A percentile compares a stretch with the other conserved stretches of the same genome.
Conservation (phyloP, 306 rosid genomes). For the Lathyrus aphaca region DNA sequence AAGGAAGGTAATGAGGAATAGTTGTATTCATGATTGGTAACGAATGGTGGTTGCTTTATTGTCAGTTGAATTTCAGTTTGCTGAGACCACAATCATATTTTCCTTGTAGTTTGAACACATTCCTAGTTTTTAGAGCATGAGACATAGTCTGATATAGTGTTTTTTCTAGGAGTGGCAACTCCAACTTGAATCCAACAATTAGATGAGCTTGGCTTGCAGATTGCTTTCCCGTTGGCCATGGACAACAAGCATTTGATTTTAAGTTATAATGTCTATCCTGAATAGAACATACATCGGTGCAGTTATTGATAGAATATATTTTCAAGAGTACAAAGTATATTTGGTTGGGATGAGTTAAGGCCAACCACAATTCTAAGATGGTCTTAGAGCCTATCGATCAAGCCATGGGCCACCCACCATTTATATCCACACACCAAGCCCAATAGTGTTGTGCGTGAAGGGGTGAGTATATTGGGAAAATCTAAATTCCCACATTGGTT, state of each 20-base stretch:
- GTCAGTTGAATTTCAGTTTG: conserved; percentile 21
- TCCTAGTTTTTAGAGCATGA: conserved; percentile 14
- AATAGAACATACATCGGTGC: background rate
- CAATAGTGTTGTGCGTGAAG: too few species aligned
- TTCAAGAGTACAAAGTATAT: background rate
- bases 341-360: too few species aligned
- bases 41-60: conserved; percentile 24
- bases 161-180: conserved; percentile 16
- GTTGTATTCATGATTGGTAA: conserved; percentile 35
- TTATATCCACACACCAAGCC: too few species aligned
- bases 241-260: background rate
- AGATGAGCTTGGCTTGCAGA: conserved; percentile 19
- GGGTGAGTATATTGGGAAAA: too few species aligned
- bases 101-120: conserved; percentile 24
- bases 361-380: too few species aligned
- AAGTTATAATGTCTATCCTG: background rate
- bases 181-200: conserved; percentile 8
- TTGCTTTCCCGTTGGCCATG: conserved; percentile 27
- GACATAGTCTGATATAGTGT: conserved; percentile 8
- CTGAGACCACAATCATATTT: conserved; percentile 14
- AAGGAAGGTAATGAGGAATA: conserved; percentile 68
- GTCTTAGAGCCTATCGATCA: too few species aligned
- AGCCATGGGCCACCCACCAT: too few species aligned
- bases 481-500: too few species aligned
- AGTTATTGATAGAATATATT: conserved; percentile 5